Conservation (phyloP, 2,329 filamentous ascomycete genomes). For the Aspergillus ibericus region DNA sequence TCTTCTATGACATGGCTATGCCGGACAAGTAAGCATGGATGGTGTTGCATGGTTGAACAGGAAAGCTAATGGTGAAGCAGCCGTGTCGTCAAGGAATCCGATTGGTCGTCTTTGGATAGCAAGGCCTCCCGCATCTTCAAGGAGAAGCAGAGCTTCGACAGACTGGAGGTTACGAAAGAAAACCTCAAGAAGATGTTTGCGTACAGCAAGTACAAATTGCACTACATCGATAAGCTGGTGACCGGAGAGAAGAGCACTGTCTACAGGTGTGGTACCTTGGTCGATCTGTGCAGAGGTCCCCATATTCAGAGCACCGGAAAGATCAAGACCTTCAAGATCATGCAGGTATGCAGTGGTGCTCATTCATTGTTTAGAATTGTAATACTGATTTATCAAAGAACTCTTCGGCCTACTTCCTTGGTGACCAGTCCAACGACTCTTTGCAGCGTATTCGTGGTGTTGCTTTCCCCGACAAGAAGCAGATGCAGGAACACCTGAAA, state of each 20-base stretch:
- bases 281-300: conserved; percentile 92
- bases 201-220: conserved; percentile 97
- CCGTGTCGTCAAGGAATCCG: conserved; percentile 67
- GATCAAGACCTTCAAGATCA: conserved; percentile 91
- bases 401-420: conserved; percentile 86
- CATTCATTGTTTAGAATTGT: neutral
- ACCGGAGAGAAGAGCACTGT: conserved; percentile 91
- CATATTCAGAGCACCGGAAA: conserved; percentile 91
- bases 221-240: conserved; percentile 94
- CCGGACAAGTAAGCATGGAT: conserved; percentile 57
- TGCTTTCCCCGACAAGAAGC: conserved; percentile 95
- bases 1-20: conserved; percentile 96
- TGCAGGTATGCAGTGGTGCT: conserved; percentile 58
- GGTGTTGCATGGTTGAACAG: conserved; percentile 2
- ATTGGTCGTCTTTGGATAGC: conserved; percentile 82
- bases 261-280: conserved; percentile 88
- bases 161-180: conserved; percentile 83
- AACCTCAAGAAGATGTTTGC: conserved; percentile 94
- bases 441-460: conserved; percentile 96
- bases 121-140: conserved; percentile 84
- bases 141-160: conserved; percentile 94
- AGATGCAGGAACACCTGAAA: conserved; percentile 87
- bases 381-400: conserved; percentile 50
- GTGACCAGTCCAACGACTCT: conserved; percentile 89
- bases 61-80: conserved; percentile 33